A percentile compares a stretch with the other conserved stretches of the same genome.
Conservation (phyloP, 805 yeast genomes). For the Ogataea degrootiae region DNA sequence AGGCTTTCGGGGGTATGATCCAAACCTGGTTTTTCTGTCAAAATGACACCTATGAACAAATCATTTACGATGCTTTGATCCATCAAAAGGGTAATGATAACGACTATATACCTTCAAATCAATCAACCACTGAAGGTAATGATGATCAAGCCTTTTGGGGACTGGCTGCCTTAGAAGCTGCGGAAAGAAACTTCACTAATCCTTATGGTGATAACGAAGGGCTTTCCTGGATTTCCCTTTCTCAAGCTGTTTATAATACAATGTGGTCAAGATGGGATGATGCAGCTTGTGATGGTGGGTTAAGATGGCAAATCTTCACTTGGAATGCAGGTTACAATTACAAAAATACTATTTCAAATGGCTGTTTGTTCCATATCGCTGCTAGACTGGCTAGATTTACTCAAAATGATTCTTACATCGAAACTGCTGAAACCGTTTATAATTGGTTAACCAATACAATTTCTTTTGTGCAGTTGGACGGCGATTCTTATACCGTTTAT, state of each 20-base stretch:
- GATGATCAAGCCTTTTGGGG: conserved; percentile 97
- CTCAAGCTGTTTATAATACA: conserved; percentile 84
- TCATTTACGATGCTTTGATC: conserved; percentile 55
- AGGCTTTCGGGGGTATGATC: conserved; percentile 62
- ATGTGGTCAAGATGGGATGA: conserved; percentile 79
- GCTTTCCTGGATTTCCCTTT: conserved; percentile 59
- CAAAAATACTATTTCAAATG: conserved; percentile 85
- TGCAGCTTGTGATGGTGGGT: conserved; percentile 63
- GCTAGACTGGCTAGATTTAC: conserved; percentile 83
- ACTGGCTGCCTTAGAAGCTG: conserved; percentile 75
- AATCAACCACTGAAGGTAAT: conserved; percentile 81
- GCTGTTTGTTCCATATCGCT: conserved; percentile 72
- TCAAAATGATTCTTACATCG: conserved; percentile 63
- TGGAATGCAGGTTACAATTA: conserved; percentile 88
- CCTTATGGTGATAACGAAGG: conserved; percentile 41
- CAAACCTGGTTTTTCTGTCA: conserved; percentile 71
- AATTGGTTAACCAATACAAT: conserved; percentile 47
- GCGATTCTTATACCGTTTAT: conserved; percentile 35
- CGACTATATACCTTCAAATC: conserved; percentile 77
- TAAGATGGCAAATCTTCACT: conserved; percentile 88
- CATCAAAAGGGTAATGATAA: conserved; percentile 60
- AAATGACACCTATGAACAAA: conserved; percentile 55
- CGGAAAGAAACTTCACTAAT: conserved; percentile 76
- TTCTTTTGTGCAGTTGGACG: conserved; percentile 20
- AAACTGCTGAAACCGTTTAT: conserved; percentile 68